These are phyloP conservation scores for Spathaspora arborariae DNA, from an alignment of 805 yeast species.

Conservation along the genomic window DNA sequence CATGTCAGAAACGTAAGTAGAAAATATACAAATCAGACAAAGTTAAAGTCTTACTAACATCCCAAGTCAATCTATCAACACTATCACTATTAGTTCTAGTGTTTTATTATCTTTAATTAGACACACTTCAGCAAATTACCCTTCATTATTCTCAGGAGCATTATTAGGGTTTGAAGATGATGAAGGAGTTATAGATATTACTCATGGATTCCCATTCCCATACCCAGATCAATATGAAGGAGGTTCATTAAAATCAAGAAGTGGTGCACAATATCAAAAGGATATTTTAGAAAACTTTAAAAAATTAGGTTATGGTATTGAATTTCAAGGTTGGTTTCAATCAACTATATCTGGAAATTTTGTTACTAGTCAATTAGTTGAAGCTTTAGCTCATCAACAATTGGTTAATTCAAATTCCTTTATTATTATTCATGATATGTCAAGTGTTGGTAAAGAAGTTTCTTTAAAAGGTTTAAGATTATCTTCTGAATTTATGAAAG, in stretches of 20 bases:
- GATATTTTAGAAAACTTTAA: constrained; percentile 61
- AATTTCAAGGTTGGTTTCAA: constrained; percentile 80
- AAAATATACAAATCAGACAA: not conserved
- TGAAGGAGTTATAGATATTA: constrained; percentile 43
- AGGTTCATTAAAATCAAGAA: constrained; percentile 55
- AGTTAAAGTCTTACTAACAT: not conserved
- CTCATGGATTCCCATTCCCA: constrained; percentile 71
- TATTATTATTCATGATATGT: constrained; percentile 64
- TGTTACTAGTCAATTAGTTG: constrained; percentile 62
- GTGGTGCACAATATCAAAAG: constrained; percentile 64
- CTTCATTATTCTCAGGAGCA: constrained; percentile 65
- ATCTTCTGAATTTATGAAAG: constrained; percentile 55
- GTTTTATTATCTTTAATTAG: constrained; percentile 58
- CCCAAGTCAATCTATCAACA: constrained; percentile 13
- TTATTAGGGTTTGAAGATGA: constrained; percentile 70
- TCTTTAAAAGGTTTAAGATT: constrained; percentile 68
- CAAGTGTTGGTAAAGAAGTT: constrained; percentile 62
- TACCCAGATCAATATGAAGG: constrained; percentile 60
- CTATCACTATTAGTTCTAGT: constrained; percentile 47
- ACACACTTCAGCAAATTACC: constrained; percentile 62
- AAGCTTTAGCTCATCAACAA: constrained; percentile 66
- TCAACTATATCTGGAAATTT: constrained; percentile 66
- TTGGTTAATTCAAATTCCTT: constrained; percentile 52
- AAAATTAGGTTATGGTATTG: constrained; percentile 61
- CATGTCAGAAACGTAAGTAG: constrained; percentile 3